These are phyloP conservation scores for Yamadazyma sp. DNA, from an alignment of 805 yeast genomes.

Conservation along the genomic window DNA sequence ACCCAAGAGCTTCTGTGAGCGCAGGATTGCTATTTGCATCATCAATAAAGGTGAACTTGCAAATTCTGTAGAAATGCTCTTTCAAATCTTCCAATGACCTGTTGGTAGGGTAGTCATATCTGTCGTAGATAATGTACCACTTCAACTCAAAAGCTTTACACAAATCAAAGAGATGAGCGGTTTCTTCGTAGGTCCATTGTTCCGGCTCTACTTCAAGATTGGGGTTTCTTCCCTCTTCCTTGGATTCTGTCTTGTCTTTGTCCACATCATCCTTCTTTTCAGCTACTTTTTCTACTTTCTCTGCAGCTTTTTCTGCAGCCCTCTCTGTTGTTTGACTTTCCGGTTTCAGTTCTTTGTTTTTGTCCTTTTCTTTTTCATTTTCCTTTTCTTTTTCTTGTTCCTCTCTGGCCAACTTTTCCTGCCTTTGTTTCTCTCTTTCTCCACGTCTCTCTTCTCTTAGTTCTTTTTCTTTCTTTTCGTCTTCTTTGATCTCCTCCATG, in stretches of 20 bases:
- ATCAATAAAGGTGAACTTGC: slow-evolving; percentile 50
- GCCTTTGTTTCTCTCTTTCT: slow-evolving; percentile 16
- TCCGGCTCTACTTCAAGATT: slow-evolving; percentile 12
- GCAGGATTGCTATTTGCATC: slow-evolving; percentile 42
- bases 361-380: slow-evolving; percentile 7
- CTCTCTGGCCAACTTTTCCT: slow-evolving; percentile 14
- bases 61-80: slow-evolving; percentile 72
- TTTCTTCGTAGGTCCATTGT: slow-evolving; percentile 58
- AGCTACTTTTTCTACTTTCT: not conserved
- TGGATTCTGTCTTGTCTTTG: slow-evolving; percentile 24
- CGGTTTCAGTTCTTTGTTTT: too few species aligned
- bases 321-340: slow-evolving; percentile 11
- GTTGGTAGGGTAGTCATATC: slow-evolving; percentile 38
- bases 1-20: slow-evolving; percentile 58
- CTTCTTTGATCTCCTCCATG: slow-evolving; percentile 43
- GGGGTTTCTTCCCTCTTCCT: slow-evolving; percentile 13
- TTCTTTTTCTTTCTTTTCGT: slow-evolving; percentile 20
- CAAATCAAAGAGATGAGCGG: slow-evolving; percentile 71
- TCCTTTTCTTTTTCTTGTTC: slow-evolving; percentile 11
- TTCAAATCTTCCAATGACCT: slow-evolving; percentile 78
- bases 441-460: slow-evolving; percentile 16
- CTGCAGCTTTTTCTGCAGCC: slow-evolving; percentile 5
- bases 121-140: slow-evolving; percentile 67
- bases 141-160: slow-evolving; percentile 62
- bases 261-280: slow-evolving; percentile 4